These are phyloP conservation scores for Rhodotorula graminis DNA, from an alignment of 768 basidiomycete species.

Conservation along the genomic window DNA sequence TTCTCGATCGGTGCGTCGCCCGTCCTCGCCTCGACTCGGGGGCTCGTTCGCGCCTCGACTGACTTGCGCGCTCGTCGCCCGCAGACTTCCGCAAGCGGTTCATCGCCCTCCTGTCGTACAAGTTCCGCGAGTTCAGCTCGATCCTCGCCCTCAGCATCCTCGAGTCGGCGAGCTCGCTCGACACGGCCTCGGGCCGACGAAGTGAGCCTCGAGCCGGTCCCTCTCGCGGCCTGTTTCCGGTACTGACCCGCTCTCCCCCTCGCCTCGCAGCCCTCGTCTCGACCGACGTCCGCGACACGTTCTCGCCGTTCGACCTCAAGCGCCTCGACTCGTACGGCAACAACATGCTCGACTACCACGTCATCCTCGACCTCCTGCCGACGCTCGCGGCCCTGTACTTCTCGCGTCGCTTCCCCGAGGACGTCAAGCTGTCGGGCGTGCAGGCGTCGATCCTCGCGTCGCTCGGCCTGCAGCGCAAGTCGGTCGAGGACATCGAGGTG, in stretches of 20 bases:
- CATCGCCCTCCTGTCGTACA: constrained; percentile 80
- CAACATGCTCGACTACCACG: constrained; percentile 86
- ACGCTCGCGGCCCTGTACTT: constrained; percentile 77
- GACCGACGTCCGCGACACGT: constrained; percentile 58
- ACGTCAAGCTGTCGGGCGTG: constrained; percentile 70
- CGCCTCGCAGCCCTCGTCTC: constrained; percentile 52
- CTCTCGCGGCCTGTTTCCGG: constrained; percentile 24
- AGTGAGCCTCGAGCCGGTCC: constrained; percentile 10
- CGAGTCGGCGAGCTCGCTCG: constrained; percentile 65
- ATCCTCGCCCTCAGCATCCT: constrained; percentile 80
- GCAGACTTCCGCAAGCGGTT: constrained; percentile 89
- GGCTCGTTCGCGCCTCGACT: not conserved
- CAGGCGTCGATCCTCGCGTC: constrained; percentile 88
- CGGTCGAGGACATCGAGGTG: constrained; percentile 83
- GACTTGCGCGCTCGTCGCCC: not conserved
- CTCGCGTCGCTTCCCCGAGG: constrained; percentile 58
- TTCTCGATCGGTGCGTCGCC: constrained; percentile 58
- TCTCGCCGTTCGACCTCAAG: constrained; percentile 92
- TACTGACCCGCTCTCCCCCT: constrained; percentile 50
- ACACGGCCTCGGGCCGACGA: constrained; percentile 17
- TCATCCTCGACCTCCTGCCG: constrained; percentile 86
- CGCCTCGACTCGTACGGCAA: constrained; percentile 93
- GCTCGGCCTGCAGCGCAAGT: constrained; percentile 81
- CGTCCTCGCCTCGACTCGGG: not conserved
- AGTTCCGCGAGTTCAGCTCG: constrained; percentile 88